Base-by-base conservation (phyloP, 306 rosid genomes). In the Aeschynomene evenia region DNA sequence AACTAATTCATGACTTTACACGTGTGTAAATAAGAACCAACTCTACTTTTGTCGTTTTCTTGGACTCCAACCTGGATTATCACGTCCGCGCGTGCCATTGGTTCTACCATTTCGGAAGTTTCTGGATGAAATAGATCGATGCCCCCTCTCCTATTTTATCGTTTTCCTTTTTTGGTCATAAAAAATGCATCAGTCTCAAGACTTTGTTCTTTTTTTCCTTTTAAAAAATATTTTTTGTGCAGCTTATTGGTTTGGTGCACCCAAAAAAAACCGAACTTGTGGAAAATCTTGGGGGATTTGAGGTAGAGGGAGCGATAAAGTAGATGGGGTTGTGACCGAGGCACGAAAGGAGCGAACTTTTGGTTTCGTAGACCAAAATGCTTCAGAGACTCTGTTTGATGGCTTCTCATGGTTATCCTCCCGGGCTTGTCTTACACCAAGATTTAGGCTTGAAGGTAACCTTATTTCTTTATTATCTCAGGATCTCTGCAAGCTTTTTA, bases 391-490 rank as follows among this genome's bases (percentile, higher is more conserved):
- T 86, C 21, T 82, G 86, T 74, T 56, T 85, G 46, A 86, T 88
- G 92, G 94, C 98, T 72, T 86, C 96, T 66, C 85, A 82, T 66
- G 84, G 78, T 28, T 86, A 77, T 76, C 88, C 86, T 70, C 74
- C 87, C 24, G 87, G 85, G 15, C 83, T 82, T 51, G 81, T 79
- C 71, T 67, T 85, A 46, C 86, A 78, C 46, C 85, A 68, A 70
- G 86, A 84, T 8, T 84, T 77, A 45, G 42, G 43, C 68, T 49
- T 77, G 39, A 86, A 90, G 90, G 96, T 93, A 77, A 75, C 62
- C 11, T n/a, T 43, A 68, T 45, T 3, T 28, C 5, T 31, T 74
- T 45, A 12, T 63, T 12, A 33, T 20, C 9, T 37, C 36, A 7
- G 9, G 23, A 59, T 59, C 23, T 60, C 34, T 54, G 16, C 19